Percentiles rank a stretch among this genome's conserved stretches.
These are phyloP conservation scores for Fusarium coffeatum DNA, from an alignment of 2,329 filamentous ascomycete species.

Conservation along the genomic window DNA sequence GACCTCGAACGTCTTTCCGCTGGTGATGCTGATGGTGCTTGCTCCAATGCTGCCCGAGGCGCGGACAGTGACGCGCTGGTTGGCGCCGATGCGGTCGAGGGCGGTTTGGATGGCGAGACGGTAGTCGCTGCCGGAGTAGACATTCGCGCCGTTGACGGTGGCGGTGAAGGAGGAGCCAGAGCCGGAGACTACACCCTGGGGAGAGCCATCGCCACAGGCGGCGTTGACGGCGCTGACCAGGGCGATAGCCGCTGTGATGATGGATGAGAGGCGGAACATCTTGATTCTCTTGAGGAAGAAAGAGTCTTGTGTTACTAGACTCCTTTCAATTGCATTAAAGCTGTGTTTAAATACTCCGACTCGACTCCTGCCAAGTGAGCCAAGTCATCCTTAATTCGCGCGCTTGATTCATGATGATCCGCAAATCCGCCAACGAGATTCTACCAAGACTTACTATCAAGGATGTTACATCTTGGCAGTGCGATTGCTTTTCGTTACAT, in stretches of 20 bases:
- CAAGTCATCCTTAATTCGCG: background rate
- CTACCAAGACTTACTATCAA: background rate
- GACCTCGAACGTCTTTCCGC: slow-evolving; percentile 68
- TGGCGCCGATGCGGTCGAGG: slow-evolving; percentile 61
- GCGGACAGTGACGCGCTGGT: slow-evolving; percentile 65
- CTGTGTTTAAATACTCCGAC: background rate
- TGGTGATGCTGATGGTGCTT: slow-evolving; percentile 61
- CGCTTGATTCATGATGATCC: background rate
- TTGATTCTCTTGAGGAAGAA: background rate
- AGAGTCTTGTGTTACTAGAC: background rate
- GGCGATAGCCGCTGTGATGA: slow-evolving; percentile 56
- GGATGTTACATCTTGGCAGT: background rate
- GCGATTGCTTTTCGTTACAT: background rate
- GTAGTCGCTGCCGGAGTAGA: slow-evolving; percentile 67
- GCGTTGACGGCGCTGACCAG: slow-evolving; percentile 54
- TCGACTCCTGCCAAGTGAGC: rapidly evolving
- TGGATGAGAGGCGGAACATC: slow-evolving; percentile 52
- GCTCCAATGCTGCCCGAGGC: slow-evolving; percentile 67
- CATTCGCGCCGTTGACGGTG: slow-evolving; percentile 55
- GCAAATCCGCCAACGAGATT: background rate
- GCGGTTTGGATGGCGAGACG: slow-evolving; percentile 65
- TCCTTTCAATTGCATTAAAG: rapidly evolving
- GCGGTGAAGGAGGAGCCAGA: slow-evolving; percentile 60
- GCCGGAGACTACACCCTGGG: slow-evolving; percentile 60
- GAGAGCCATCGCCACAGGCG: slow-evolving; percentile 61